Conservation (phyloP, 2,329 filamentous ascomycete genomes). For the Helotiales sp. region DNA sequence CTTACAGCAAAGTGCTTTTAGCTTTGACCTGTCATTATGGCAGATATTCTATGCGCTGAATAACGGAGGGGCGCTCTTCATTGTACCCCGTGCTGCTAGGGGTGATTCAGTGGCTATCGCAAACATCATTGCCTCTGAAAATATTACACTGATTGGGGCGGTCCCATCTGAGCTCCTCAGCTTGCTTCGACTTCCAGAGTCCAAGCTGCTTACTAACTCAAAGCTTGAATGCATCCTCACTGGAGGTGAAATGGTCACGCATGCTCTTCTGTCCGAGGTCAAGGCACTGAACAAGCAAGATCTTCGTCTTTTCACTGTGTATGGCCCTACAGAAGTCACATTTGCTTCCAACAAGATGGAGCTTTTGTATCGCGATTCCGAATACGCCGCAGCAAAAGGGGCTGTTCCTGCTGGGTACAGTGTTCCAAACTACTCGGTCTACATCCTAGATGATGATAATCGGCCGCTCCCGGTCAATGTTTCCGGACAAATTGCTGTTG, state of each 20-base stretch:
- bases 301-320: slow-evolving; percentile 20
- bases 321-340: slow-evolving; percentile 27
- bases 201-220: too few relatives aligned
- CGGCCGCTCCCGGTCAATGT: slow-evolving; percentile 40
- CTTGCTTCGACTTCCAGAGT: too few relatives aligned
- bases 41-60: slow-evolving; percentile 8
- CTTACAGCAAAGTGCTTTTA: slow-evolving; percentile 14
- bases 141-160: too few relatives aligned
- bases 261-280: too few relatives aligned
- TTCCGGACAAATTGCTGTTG: slow-evolving; percentile 45
- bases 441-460: slow-evolving; percentile 42
- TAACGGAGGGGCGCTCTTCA: slow-evolving; percentile 8
- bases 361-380: slow-evolving; percentile 14
- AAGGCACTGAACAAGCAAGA: slow-evolving; percentile 18
- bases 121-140: not conserved
- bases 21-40: slow-evolving; percentile 9
- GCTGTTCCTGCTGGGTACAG: slow-evolving; percentile 6
- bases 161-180: too few relatives aligned
- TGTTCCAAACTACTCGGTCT: slow-evolving; percentile 29
- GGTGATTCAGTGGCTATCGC: slow-evolving; percentile 1
- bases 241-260: too few relatives aligned
- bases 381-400: slow-evolving; percentile 1
- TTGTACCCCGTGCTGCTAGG: not conserved
- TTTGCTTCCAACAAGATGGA: slow-evolving; percentile 18
- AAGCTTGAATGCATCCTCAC: too few relatives aligned